Base-by-base conservation (phyloP, 2,329 filamentous ascomycete species). In the Calonectria pteridis region DNA sequence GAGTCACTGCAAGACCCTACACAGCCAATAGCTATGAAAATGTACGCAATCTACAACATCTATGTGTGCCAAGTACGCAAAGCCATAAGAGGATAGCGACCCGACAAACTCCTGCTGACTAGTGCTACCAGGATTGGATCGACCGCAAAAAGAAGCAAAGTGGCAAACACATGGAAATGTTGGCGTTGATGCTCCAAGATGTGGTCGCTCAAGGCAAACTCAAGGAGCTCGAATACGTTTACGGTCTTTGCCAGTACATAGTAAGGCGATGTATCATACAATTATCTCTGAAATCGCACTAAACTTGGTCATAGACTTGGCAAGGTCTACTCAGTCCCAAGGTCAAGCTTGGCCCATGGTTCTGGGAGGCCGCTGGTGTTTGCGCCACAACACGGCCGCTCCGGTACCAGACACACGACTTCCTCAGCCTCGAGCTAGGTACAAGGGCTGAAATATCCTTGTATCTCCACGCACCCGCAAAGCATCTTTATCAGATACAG, bases 261-360 rank as follows among this genome's bases (percentile, higher is more conserved):
- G 78, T 80, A 77, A 50, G 75, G 3, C 6, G 11, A 10, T 53
- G 10, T 4, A n/a, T 9, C 16, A 31, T 23, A 28, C 1, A 13
- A 29, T 0, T 3, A 20, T 16, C 18, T 20, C 1, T 1, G 6
- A 14, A n/a, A 0, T 11, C 13, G 5, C 9, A 6, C 20, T 28
- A 0, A 13, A 1, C 18, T 2, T 2, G 35, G 31, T 75, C 1
- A 74, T 5, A 80, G 78, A 68, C 73, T 1, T 70, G 75, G 4
- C 66, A 74, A 6, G 77, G 75, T n/a, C 71, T 79, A 6, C n/a
- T 79, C 0, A 78, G 77, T 16, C 73, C 76, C 1, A 51, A 46
- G 1, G 69, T 80, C 20, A 68, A 72, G 9, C 26, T 80, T 0
- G 78, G 75, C 2, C 51, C 64, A 0, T 80, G 78, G 78, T 80